Conservation (phyloP, 345 rosid genomes). For the Firmiana major region DNA sequence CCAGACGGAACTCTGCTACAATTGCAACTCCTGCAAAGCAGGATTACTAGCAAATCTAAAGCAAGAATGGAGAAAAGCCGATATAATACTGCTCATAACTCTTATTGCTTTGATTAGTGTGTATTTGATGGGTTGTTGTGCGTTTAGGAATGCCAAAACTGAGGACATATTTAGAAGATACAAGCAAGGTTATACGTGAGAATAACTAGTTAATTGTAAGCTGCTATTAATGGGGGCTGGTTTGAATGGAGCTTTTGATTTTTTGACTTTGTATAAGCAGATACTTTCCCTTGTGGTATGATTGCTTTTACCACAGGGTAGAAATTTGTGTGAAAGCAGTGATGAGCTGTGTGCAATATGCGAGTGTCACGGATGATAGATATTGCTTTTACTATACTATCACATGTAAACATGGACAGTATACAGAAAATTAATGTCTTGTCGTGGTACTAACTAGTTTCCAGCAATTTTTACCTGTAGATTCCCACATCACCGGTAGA, state of each 20-base stretch:
- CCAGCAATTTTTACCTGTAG: too few species aligned
- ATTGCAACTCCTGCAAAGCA: constrained; percentile 23
- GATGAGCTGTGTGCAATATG: constrained; percentile 11
- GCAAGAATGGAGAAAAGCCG: constrained; percentile 22
- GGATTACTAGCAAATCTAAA: constrained; percentile 14
- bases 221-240: neutral
- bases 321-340: constrained; percentile 10
- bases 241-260: neutral
- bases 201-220: neutral
- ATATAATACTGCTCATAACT: constrained; percentile 17
- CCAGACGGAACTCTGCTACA: constrained; percentile 15
- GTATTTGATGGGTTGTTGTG: constrained; percentile 38
- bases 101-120: constrained; percentile 16
- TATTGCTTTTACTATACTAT: constrained; percentile 10
- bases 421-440: too few species aligned
- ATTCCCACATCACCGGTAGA: too few species aligned
- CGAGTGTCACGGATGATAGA: constrained; percentile 31
- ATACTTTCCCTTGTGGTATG: neutral
- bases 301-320: neutral
- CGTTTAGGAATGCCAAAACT: constrained; percentile 83
- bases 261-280: constrained; percentile 3
- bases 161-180: constrained; percentile 41
- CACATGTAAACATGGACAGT: too few species aligned
- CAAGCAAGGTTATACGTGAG: constrained; percentile 14
- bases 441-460: too few species aligned